Conservation (phyloP, 768 basidiomycete genomes). For the Xerocomellus chrysenteron region DNA sequence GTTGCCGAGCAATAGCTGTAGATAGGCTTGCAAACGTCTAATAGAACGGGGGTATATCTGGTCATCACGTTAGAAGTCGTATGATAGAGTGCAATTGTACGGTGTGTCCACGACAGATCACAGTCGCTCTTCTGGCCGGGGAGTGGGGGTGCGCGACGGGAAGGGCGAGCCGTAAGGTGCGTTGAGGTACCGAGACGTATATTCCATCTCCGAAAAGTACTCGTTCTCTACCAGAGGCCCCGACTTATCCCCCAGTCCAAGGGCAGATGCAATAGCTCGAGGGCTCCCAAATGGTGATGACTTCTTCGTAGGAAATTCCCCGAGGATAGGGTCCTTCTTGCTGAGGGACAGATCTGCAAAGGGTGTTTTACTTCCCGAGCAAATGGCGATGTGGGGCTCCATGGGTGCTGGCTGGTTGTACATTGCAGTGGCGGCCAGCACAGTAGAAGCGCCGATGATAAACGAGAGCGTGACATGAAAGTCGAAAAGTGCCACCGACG, state of each 20-base stretch:
- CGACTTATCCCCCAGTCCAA: slow-evolving; percentile 39
- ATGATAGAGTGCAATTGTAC: slow-evolving; percentile 27
- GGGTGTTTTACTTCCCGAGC: slow-evolving; percentile 35
- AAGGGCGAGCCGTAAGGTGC: slow-evolving; percentile 52
- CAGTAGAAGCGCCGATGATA: slow-evolving; percentile 80
- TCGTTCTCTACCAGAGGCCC: slow-evolving; percentile 27
- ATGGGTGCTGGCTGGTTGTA: slow-evolving; percentile 75
- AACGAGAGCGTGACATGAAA: slow-evolving; percentile 87
- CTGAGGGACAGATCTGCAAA: slow-evolving; percentile 46
- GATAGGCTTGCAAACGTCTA: slow-evolving; percentile 34
- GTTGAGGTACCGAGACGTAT: slow-evolving; percentile 45
- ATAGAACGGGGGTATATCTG: slow-evolving; percentile 33
- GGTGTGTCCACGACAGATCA: slow-evolving; percentile 19
- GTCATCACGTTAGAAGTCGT: slow-evolving; percentile 36
- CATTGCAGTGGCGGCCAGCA: slow-evolving; percentile 88
- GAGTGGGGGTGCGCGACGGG: slow-evolving; percentile 49
- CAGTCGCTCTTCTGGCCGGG: slow-evolving; percentile 35
- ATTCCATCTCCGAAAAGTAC: slow-evolving; percentile 41
- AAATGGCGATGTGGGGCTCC: slow-evolving; percentile 35
- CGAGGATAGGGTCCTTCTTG: slow-evolving; percentile 57
- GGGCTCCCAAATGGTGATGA: slow-evolving; percentile 51
- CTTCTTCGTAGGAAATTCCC: slow-evolving; percentile 51
- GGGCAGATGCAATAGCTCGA: slow-evolving; percentile 48
- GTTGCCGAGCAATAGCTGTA: slow-evolving; percentile 35
- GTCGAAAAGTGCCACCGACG: slow-evolving; percentile 87